These are phyloP conservation scores for Phytophthora ohioensis DNA, from an alignment of 352 stramenopile species.

Conservation along the genomic window DNA sequence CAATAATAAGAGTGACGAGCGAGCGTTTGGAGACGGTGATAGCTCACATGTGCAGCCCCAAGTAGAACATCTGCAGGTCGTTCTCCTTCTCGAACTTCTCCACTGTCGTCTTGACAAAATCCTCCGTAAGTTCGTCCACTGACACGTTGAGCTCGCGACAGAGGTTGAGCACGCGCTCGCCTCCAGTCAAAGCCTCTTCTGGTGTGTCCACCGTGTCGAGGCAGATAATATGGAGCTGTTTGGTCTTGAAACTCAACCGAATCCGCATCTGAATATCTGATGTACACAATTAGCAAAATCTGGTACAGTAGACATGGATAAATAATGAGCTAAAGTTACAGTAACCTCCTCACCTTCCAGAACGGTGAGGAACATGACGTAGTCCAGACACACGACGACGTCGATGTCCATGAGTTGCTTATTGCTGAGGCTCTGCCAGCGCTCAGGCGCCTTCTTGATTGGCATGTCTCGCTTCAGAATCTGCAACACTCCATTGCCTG, in stretches of 20 bases:
- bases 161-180: conserved; percentile 59
- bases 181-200: conserved; percentile 61
- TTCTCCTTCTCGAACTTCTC: conserved; percentile 57
- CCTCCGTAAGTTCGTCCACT: conserved; percentile 46
- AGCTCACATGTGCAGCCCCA: conserved; percentile 60
- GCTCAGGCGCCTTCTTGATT: conserved; percentile 75
- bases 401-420: conserved; percentile 73
- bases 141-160: conserved; percentile 55
- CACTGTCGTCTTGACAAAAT: conserved; percentile 50
- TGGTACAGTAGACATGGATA: conserved; percentile 10
- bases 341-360: conserved; percentile 53
- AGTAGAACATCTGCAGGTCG: conserved; percentile 52
- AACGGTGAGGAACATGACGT: conserved; percentile 80
- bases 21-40: background rate
- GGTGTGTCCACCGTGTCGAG: conserved; percentile 82
- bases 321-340: conserved; percentile 4
- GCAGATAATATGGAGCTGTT: conserved; percentile 81
- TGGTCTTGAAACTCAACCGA: conserved; percentile 53
- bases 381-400: conserved; percentile 86
- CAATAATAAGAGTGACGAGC: too few species aligned
- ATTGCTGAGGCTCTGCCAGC: conserved; percentile 76
- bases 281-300: conserved; percentile 7
- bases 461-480: conserved; percentile 81
- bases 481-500: conserved; percentile 67
- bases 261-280: conserved; percentile 65